phyloP scores from a whole-genome alignment of 345 rosid species.

The Xanthoceras sorbifolium region DNA sequence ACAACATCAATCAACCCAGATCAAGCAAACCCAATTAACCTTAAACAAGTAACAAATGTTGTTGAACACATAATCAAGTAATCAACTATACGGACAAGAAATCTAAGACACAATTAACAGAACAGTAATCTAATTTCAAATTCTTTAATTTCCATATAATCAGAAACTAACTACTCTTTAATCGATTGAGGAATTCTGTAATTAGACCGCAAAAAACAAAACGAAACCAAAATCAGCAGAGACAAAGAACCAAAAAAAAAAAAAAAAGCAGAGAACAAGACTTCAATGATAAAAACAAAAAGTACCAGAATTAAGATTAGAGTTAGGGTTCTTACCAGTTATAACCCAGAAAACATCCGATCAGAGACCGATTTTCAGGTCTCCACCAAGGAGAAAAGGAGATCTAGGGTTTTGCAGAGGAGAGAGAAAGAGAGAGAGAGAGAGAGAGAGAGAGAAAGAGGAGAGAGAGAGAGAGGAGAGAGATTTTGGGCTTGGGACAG shows the following conservation, averaged over 20 bases:
- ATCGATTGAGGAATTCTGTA: neutral
- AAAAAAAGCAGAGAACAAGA: neutral
- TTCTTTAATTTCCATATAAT: neutral
- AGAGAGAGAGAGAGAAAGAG: slow-evolving; percentile 8
- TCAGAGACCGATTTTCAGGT: slow-evolving; percentile 21
- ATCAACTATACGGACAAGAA: neutral
- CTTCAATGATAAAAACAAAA: neutral
- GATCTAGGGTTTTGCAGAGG: slow-evolving; percentile 49
- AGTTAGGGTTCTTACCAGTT: slow-evolving; percentile 20
- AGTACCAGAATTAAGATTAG: neutral
- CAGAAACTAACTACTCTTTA: neutral
- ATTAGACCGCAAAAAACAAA: neutral
- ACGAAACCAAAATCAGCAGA: neutral
- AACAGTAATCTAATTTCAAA: neutral
- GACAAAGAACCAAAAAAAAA: neutral
- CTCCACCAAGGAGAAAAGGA: slow-evolving; percentile 4
- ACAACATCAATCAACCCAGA: slow-evolving; percentile 8
- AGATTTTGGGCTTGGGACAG: slow-evolving; percentile 56
- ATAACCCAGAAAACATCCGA: neutral
- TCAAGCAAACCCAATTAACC: neutral
- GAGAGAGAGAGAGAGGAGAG: neutral
- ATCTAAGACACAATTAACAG: neutral
- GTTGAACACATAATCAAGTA: neutral
- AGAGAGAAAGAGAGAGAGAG: neutral
- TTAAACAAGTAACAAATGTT: neutral